These are phyloP conservation scores for Nemania bipapillata DNA, from an alignment of 2,329 filamentous ascomycete species.

Conservation along the genomic window DNA sequence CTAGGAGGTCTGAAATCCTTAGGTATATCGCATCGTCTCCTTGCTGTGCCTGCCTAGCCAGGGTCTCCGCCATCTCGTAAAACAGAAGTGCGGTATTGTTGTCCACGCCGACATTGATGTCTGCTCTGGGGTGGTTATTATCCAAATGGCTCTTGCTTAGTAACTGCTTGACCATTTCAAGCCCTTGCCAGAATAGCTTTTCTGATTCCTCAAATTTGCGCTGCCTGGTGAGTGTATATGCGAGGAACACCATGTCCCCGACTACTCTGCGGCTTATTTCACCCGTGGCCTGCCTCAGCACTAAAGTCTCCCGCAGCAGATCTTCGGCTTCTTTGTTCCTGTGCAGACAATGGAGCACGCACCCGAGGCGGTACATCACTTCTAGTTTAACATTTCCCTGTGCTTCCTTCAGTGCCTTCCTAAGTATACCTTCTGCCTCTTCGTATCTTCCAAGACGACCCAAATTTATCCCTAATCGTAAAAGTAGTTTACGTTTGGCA, in stretches of 20 bases:
- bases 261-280: background rate
- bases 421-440: background rate
- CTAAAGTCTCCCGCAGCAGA: background rate
- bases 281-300: background rate
- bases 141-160: too few relatives aligned
- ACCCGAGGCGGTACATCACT: background rate
- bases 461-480: background rate
- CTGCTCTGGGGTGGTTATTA: too few relatives aligned
- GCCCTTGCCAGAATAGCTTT: background rate
- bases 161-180: too few relatives aligned
- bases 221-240: background rate
- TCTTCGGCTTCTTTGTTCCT: background rate
- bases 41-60: too few relatives aligned
- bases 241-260: background rate
- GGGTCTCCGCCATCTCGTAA: too few relatives aligned
- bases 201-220: background rate
- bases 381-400: background rate
- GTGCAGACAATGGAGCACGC: background rate
- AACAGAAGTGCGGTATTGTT: too few relatives aligned
- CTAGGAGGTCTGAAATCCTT: too few relatives aligned
- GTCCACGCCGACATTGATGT: too few relatives aligned
- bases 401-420: background rate
- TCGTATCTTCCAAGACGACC: slow-evolving; percentile 2
- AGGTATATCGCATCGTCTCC: too few relatives aligned
- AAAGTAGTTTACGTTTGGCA: too few relatives aligned